phyloP scores from a whole-genome alignment of 306 rosid species.

The Gillenia trifoliata region DNA sequence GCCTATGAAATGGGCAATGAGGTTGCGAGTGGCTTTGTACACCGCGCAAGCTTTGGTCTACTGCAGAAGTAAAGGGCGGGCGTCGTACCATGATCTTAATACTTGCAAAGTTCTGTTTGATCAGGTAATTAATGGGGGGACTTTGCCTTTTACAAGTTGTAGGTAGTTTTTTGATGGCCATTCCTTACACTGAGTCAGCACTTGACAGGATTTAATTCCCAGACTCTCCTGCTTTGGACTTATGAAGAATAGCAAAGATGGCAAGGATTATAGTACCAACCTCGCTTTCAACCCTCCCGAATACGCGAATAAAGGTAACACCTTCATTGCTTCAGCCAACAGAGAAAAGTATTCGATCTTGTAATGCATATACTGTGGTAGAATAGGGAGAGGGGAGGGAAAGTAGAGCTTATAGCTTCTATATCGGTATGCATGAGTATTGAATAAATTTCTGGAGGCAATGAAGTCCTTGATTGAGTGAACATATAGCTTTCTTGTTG shows the following conservation, averaged over 20 bases:
- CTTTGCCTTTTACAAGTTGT: constrained; percentile 2
- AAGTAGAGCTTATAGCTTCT: neutral
- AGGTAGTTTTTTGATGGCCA: constrained; percentile 3
- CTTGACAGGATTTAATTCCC: constrained; percentile 74
- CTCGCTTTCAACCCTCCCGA: constrained; percentile 93
- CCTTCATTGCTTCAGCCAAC: neutral
- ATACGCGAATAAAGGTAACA: constrained; percentile 73
- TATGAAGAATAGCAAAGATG: constrained; percentile 93
- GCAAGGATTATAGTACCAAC: constrained; percentile 79
- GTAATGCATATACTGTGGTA: neutral
- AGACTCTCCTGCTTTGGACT: constrained; percentile 96
- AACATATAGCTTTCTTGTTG: constrained; percentile 7
- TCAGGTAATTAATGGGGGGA: constrained; percentile 38
- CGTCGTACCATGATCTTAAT: constrained; percentile 85
- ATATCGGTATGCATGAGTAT: neutral
- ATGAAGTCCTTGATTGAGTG: neutral
- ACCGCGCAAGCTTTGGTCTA: constrained; percentile 87
- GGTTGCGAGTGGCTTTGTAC: constrained; percentile 88
- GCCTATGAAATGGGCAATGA: constrained; percentile 98
- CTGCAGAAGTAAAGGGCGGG: constrained; percentile 71
- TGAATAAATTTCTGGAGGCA: neutral
- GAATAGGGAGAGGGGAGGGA: neutral
- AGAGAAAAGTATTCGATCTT: neutral
- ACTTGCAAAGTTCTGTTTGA: constrained; percentile 89
- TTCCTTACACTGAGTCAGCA: constrained; percentile 21